A percentile compares a stretch with the other conserved stretches of the same genome.
Conservation (phyloP, 2,329 filamentous ascomycete genomes). For the Penicillium expansum region DNA sequence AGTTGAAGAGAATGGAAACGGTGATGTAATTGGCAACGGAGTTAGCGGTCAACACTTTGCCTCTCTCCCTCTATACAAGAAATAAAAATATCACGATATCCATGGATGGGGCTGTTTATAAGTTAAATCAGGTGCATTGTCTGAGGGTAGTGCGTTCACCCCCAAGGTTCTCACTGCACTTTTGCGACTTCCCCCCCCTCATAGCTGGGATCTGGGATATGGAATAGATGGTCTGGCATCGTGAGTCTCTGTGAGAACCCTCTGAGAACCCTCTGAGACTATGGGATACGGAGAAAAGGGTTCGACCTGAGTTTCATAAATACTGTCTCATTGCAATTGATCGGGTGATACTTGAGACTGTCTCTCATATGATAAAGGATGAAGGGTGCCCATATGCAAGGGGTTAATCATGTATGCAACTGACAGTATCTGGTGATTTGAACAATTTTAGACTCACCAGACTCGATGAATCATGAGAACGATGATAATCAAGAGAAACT, state of each 20-base stretch:
- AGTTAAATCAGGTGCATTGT: neutral
- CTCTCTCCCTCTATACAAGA: neutral
- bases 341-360: neutral
- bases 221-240: neutral
- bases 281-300: neutral
- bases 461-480: neutral
- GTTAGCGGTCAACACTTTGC: constrained; percentile 17
- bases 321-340: neutral
- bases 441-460: neutral
- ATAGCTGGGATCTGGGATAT: neutral
- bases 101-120: neutral
- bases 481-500: neutral
- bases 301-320: neutral
- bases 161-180: constrained; percentile 16
- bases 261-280: neutral
- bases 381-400: neutral
- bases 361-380: neutral
- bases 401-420: neutral
- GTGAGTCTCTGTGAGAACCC: too few species aligned
- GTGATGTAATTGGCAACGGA: constrained; percentile 25
- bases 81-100: neutral
- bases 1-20: constrained; percentile 10
- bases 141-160: constrained; percentile 6
- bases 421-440: neutral
- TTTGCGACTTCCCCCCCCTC: neutral